Conservation (phyloP, 352 stramenopile species). For the Halophytophthora batemanensis region DNA sequence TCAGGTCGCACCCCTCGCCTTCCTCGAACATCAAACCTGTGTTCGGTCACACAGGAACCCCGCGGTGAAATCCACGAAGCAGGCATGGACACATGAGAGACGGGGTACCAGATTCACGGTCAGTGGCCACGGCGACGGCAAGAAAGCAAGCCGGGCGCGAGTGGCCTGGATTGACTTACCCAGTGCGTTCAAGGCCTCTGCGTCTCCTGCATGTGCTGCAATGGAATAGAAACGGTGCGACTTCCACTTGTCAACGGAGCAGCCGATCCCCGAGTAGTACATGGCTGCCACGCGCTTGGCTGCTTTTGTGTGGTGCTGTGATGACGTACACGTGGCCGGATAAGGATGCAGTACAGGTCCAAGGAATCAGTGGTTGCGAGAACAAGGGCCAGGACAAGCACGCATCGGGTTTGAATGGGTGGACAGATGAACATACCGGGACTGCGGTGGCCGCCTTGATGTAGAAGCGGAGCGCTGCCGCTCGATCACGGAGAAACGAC, state of each 20-base stretch:
- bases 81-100: not conserved
- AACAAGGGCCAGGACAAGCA: no score
- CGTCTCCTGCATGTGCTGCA: conserved; percentile 45
- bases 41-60: not conserved
- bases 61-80: not conserved
- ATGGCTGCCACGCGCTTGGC: conserved; percentile 60
- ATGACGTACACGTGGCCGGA: no score
- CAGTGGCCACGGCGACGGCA: not conserved
- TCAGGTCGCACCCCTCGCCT: conserved; percentile 65
- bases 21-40: conserved; percentile 70
- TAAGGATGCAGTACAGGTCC: no score
- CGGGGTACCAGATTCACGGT: not conserved
- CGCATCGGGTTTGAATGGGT: no score
- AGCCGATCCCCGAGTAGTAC: conserved; percentile 57
- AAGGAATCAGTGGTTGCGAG: no score
- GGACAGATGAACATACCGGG: no score
- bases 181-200: conserved; percentile 67
- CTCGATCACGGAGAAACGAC: conserved; percentile 39
- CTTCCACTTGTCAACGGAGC: conserved; percentile 42
- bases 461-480: conserved; percentile 58
- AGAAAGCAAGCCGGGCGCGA: not conserved
- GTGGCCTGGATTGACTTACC: conserved; percentile 21
- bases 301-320: conserved; percentile 42
- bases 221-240: conserved; percentile 56
- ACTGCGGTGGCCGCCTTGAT: conserved; percentile 41